Base-by-base conservation (phyloP, 2,329 filamentous ascomycete species). In the Cercospora brassicicola region DNA sequence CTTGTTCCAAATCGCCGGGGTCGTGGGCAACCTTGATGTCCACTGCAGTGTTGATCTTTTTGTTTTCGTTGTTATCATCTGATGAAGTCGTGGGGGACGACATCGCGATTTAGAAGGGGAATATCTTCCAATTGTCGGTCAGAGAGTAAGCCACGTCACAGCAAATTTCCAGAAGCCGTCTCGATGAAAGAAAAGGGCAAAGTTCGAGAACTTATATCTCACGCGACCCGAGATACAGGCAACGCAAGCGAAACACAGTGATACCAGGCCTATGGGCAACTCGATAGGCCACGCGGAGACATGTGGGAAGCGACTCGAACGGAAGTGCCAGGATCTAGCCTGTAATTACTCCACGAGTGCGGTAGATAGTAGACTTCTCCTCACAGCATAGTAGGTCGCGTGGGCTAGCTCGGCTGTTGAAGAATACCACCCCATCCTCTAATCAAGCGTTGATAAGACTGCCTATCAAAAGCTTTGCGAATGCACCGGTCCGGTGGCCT, bases 1-100 rank as follows among this genome's bases (percentile, higher is more conserved):
- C 69, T 48, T 36, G 45, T 36, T 63, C 61, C n/a, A 55, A 9
- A 30, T 63, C 61, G 42, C 23, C 45, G 48, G 48, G 23, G 33
- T 63, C 61, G 31, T 30, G 7, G 15, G 36, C 18, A 36, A 36
- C 28, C 55, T 59, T 31, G 26, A 33, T 42, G 30, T 33, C 61
- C 28, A 63, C 48, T 20, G 42, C 31, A 18, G 30, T 8, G 45
- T 63, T 26, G 61, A 55, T 48, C 20, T 63, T 63, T 10, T 63
- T 62, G 42, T 62, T 56, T 13, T 63, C 48, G 42, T 55, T n/a
- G 45, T 39, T 48, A 5, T 63, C 51, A n/a, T 42, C 8, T 42
- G 36, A 7, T 28, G 61, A 13, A n/a, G 45, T 13, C 30, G 31
- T 39, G 15, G 61, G 30, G 18, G 55, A 59, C 18, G 55, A 36